Base-by-base conservation (phyloP, 2,329 filamentous ascomycete genomes). In the Thielaviopsis punctulata region DNA sequence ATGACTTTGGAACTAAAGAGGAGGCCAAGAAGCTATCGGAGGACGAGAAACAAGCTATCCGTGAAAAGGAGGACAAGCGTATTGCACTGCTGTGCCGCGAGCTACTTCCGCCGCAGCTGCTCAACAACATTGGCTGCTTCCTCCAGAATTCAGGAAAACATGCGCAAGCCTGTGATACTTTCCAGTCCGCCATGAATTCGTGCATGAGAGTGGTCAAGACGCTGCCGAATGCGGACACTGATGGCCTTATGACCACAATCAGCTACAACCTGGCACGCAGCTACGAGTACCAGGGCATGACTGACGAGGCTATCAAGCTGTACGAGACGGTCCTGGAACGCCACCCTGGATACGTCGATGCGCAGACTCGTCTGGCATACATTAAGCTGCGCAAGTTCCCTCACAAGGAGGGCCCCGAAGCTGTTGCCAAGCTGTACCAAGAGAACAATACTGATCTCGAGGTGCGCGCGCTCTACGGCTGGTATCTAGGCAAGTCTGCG, bases 71-170 rank as follows among this genome's bases (percentile, higher is more conserved):
- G 51, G 77, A 83, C 54, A 73, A 71, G 2, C 73, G 77, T 25
- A 67, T 77, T 53, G 76, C 76, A 52, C 70, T 70, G 15, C 72
- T 94, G 24, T 81, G 88, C 51, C 85, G 89, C 62, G 73, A 83
- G 54, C 71, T 98, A 1, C 86, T 89, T 1, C 92, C 92, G 3
- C 92, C 90, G 4, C 88, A 95, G 62, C 73, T 96, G 2, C 75
- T 98, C 44, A 98, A 96, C 72, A 98, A 98, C 64, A 94, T 96
- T 63, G 92, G 86, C 4, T 95, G 89, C 65, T 96, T 96, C 67
- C 80, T 94, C 59, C 95, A 87, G 59, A 88, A 95, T 62, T 76
- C 80, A 2, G 88, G 94, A 60, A 88, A 87, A 62, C 81, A 84
- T 57, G 79, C 83, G 19, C 73, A 79, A 56, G 89, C 92, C 21